phyloP scores from a whole-genome alignment of 2,329 filamentous ascomycete species.

The Colletotrichum musicola region DNA sequence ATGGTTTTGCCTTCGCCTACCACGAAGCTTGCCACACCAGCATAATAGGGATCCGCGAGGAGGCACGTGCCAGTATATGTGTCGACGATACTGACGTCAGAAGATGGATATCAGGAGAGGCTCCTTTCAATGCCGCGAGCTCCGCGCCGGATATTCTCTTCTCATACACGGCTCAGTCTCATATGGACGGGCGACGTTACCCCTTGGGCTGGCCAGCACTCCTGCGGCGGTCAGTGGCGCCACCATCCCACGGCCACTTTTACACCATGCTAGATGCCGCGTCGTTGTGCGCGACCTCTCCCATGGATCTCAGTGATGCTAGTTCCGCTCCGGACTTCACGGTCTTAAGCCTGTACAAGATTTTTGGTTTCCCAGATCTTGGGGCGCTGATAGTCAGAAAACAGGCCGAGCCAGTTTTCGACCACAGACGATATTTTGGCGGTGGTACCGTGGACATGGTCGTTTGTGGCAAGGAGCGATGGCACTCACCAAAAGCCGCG shows the following conservation, averaged over 20 bases:
- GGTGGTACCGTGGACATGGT: conserved; percentile 96
- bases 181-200: conserved; percentile 40
- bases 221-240: conserved; percentile 44
- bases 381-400: conserved; percentile 87
- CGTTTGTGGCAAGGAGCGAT: conserved; percentile 79
- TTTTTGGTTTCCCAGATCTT: conserved; percentile 96
- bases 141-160: conserved; percentile 50
- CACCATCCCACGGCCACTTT: background rate
- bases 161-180: conserved; percentile 38
- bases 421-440: conserved; percentile 84
- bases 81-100: conserved; percentile 75
- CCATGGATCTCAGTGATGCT: conserved; percentile 75
- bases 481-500: conserved; percentile 82
- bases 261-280: conserved; percentile 72
- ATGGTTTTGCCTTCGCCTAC: conserved; percentile 86
- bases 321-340: conserved; percentile 82
- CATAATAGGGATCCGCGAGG: conserved; percentile 82
- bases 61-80: conserved; percentile 75
- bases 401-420: conserved; percentile 72
- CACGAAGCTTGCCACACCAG: conserved; percentile 90
- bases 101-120: conserved; percentile 68
- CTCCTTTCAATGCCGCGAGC: conserved; percentile 46
- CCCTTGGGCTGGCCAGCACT: conserved; percentile 71
- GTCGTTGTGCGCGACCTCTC: conserved; percentile 81
- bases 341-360: conserved; percentile 92